Base-by-base conservation (phyloP, 2,329 filamentous ascomycete genomes). In the Colletotrichum plurivorum region DNA sequence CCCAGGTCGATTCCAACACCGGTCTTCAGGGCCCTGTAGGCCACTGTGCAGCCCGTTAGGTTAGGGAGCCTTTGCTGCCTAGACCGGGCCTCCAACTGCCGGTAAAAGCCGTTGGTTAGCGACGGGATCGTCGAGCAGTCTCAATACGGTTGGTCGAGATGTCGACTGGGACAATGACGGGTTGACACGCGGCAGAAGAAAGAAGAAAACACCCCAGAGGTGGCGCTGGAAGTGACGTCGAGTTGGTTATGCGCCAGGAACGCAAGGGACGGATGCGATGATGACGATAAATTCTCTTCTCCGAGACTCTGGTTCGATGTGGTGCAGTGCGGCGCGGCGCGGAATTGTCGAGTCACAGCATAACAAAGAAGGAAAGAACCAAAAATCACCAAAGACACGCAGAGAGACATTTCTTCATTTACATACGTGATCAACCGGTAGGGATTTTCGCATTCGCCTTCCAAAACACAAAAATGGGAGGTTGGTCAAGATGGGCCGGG, bases 161-260 rank as follows among this genome's bases (percentile, higher is more conserved):
- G 31, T 36, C 31, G 8, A 36, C 31, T 36, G 8, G 31, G 31
- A 10, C 31, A 10, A 36, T 10, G 7, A 36, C 31, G 8, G 31
- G 31, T 36, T 36, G 41, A 58, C 41, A 43, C 41, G 41, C 41
- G 41, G 41, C 13, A 43, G 6, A 43, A 55, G 13, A 20, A 12
- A 13, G 27, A 18, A 46, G 22, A 25, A 25, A 7, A 22, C n/a
- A 7, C 39, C n/a, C 22, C 12, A 20, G 27, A 36, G n/a, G n/a
- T 12, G 62, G 39, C 55, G 25, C 15, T 27, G 9, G 12, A 41
- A 18, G 60, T 68, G 66, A 68, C 66, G 66, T 68, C 25, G 54
- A 54, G 41, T 55, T 22, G 49, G 41, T 59, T 65, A 39, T 51
- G 66, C 61, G 31, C 41, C 48, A 25, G 55, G 39, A 68, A 65